phyloP scores from a whole-genome alignment of 2,329 filamentous ascomycete species.

The Plenodomus tracheiphilus region DNA sequence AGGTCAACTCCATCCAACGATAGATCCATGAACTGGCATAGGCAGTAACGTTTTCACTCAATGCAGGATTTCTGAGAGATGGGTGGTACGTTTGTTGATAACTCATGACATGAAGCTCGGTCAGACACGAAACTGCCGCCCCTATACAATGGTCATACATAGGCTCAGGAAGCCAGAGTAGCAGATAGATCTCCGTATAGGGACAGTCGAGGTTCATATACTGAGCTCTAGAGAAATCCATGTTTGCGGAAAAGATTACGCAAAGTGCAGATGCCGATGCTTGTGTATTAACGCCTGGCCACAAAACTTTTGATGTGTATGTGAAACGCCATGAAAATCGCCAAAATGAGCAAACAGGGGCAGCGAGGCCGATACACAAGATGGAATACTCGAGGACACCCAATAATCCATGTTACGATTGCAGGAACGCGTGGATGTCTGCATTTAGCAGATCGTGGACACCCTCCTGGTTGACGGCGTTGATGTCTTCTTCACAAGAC shows the following conservation, averaged over 20 bases:
- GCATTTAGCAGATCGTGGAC: constrained; percentile 57
- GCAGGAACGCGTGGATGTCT: constrained; percentile 56
- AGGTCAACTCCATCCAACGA: too few relatives aligned
- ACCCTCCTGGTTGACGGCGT: constrained; percentile 61
- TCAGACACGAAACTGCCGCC: background rate
- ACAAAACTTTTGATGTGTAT: constrained; percentile 37
- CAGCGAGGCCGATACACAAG: constrained; percentile 15
- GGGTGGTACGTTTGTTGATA: too few relatives aligned
- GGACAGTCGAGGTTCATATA: background rate
- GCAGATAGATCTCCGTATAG: background rate
- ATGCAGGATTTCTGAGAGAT: too few relatives aligned
- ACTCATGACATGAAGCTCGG: too few relatives aligned
- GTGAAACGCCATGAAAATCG: constrained; percentile 18
- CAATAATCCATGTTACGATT: background rate
- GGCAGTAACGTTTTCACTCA: too few relatives aligned
- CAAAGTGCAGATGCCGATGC: constrained; percentile 24
- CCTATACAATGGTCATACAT: background rate
- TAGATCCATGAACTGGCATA: too few relatives aligned
- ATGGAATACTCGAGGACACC: background rate
- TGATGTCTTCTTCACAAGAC: constrained; percentile 58
- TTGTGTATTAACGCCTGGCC: constrained; percentile 36
- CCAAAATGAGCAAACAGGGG: constrained; percentile 18
- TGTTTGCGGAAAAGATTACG: constrained; percentile 11
- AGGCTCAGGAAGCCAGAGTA: background rate
- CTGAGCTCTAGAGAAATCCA: background rate